Evolutionary conservation across 2,329 filamentous ascomycete species (phyloP), one percentile per base, ranked within the genome.

Genomic region (Phialophora tarda): DNA sequence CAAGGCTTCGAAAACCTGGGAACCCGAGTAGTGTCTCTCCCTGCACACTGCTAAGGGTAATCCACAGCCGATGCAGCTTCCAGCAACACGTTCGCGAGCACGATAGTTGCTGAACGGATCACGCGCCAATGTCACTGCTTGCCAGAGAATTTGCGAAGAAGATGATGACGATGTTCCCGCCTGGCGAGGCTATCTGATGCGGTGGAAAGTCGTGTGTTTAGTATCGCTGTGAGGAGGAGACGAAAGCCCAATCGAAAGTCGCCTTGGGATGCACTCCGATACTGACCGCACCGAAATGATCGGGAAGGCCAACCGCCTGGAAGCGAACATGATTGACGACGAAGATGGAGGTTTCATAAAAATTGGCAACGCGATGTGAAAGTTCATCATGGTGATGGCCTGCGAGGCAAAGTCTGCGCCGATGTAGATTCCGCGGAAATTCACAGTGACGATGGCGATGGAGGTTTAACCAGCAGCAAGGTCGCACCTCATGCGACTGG

Each of bases 321-420:
- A 62, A 62, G 26, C 59, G 44, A 50, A 54, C 7, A 28, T 64
- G 34, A 14, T 60, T 26, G 14, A 53, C 28, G 11, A 64, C 67
- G 17, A 63, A 57, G 34, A 69, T 69, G 12, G 63, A 32, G 12
- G 69, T 10, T 59, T 70, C 68, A 30, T 70, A 64, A 10, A 62
- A 41, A 48, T 70, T 70, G 28, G 68, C 67, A 17, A n/a, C n/a
- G 64, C 67, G 50, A 64, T 67, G 34, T 70, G 68, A 34, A 64
- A 63, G 23, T 48, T 28, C 59, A 62, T 62, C 38, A 65, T 41
- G 38, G 61, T 54, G 21, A 65, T 23, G 12, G 63, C 63, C 21
- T 65, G 44, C 23, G 58, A 63, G 23, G 21, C 44, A 30, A 65
- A 65, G 26, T 62, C 59, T 23, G 48, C 41, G 26, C 63, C 63